These are phyloP conservation scores for Rhizoctonia solani DNA, from an alignment of 1,284 basidiomycete genomes.

Conservation along the genomic window DNA sequence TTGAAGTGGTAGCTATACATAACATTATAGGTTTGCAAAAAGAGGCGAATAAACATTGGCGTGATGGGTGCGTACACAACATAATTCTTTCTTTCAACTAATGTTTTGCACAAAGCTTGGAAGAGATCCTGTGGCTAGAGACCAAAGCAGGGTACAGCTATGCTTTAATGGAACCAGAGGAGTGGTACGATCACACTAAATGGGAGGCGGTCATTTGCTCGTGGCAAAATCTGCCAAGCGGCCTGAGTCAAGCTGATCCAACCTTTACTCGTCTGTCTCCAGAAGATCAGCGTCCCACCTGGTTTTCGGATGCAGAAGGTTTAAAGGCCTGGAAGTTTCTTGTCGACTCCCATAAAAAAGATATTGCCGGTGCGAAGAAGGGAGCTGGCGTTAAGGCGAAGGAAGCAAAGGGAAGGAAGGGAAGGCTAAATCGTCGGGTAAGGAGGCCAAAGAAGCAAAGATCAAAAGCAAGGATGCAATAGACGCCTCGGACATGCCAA, in stretches of 20 bases:
- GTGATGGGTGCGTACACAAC: not conserved
- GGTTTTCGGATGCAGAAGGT: too few species aligned
- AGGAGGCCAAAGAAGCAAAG: too few species aligned
- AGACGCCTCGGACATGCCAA: too few species aligned
- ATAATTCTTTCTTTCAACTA: not conserved
- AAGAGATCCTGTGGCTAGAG: conserved; percentile 3
- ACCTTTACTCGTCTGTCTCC: not conserved
- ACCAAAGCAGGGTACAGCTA: not conserved
- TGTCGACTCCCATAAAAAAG: too few species aligned
- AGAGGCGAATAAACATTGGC: not conserved
- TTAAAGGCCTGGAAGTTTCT: too few species aligned
- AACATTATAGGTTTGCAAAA: not conserved
- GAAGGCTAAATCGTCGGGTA: too few species aligned
- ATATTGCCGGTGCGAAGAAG: too few species aligned
- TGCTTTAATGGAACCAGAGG: not conserved
- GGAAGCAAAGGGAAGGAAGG: too few species aligned
- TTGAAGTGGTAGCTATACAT: not conserved
- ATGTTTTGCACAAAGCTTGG: not conserved
- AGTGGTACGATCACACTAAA: not conserved
- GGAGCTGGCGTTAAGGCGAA: too few species aligned
- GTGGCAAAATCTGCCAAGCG: not conserved
- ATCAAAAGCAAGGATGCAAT: too few species aligned
- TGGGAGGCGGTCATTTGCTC: not conserved
- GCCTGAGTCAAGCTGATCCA: not conserved
- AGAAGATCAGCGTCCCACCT: not conserved